phyloP scores from a whole-genome alignment of 2,329 filamentous ascomycete species.

The Fusarium humuli region DNA sequence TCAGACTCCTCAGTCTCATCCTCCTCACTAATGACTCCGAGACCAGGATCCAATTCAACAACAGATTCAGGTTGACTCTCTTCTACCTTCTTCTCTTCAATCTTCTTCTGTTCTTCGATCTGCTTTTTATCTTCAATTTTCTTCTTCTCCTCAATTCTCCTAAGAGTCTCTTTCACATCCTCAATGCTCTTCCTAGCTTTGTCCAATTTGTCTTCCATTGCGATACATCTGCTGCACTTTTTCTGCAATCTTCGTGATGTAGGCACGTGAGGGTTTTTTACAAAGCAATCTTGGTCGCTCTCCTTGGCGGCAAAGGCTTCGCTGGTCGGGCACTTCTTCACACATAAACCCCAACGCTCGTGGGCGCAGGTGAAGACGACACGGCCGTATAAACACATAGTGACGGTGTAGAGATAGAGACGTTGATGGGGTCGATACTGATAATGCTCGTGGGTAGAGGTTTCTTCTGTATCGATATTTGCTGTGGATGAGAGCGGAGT shows the following conservation, averaged over 20 bases:
- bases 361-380: slow-evolving; percentile 46
- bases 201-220: slow-evolving; percentile 32
- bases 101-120: not conserved
- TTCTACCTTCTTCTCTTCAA: not conserved
- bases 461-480: not conserved
- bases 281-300: slow-evolving; percentile 32
- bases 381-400: slow-evolving; percentile 47
- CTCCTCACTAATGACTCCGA: slow-evolving; percentile 19
- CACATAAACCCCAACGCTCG: slow-evolving; percentile 43
- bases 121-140: not conserved
- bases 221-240: slow-evolving; percentile 44
- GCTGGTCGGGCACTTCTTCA: slow-evolving; percentile 39
- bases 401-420: slow-evolving; percentile 12
- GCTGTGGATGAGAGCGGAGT: not conserved
- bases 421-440: not conserved
- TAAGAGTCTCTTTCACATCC: not conserved
- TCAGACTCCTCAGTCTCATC: slow-evolving; percentile 3
- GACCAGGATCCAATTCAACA: not conserved
- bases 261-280: slow-evolving; percentile 38
- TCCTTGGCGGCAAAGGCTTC: slow-evolving; percentile 25
- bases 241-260: slow-evolving; percentile 35
- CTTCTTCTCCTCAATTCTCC: slow-evolving; percentile 6
- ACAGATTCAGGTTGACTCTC: not conserved
- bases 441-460: not conserved
- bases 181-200: slow-evolving; percentile 32